These are phyloP conservation scores for Fusarium guadeloupense DNA, from an alignment of 2,329 filamentous ascomycete species.

Conservation along the genomic window DNA sequence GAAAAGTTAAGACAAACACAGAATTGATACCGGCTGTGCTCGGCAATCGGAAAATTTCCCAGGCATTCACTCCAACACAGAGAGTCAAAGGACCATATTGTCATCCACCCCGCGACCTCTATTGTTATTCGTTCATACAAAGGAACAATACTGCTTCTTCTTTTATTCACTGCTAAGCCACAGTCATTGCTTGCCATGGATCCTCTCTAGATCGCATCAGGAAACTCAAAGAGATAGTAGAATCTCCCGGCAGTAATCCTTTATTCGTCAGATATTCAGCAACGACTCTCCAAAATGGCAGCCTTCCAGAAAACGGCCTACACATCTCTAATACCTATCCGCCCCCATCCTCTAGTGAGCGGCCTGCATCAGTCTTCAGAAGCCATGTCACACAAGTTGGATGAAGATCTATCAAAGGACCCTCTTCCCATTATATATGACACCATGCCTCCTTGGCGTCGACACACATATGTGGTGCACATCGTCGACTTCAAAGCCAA, in stretches of 20 bases:
- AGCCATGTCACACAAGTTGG: background rate
- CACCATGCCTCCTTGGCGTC: conserved; percentile 24
- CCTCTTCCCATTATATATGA: background rate
- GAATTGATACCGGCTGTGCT: background rate
- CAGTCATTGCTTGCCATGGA: too few species aligned
- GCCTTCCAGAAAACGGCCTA: too few species aligned
- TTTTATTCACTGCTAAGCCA: background rate
- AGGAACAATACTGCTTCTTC: background rate
- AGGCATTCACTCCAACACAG: background rate
- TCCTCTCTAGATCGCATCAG: too few species aligned
- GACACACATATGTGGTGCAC: conserved; percentile 16
- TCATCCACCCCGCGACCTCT: background rate
- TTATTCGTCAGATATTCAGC: background rate
- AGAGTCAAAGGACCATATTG: background rate
- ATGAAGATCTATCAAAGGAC: background rate
- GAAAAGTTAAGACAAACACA: background rate
- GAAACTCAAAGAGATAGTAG: too few species aligned
- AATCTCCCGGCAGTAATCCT: too few species aligned
- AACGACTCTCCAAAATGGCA: too few species aligned
- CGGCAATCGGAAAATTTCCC: too few species aligned
- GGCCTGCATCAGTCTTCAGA: background rate
- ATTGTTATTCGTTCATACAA: background rate
- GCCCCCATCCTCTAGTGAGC: background rate
- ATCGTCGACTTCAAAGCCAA: conserved; percentile 26
- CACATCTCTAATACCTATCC: background rate